Evolutionary conservation across 2,329 filamentous ascomycete genomes (phyloP), one percentile per base, ranked within the genome.

Genomic region (Exophiala phaeomuriformis): DNA sequence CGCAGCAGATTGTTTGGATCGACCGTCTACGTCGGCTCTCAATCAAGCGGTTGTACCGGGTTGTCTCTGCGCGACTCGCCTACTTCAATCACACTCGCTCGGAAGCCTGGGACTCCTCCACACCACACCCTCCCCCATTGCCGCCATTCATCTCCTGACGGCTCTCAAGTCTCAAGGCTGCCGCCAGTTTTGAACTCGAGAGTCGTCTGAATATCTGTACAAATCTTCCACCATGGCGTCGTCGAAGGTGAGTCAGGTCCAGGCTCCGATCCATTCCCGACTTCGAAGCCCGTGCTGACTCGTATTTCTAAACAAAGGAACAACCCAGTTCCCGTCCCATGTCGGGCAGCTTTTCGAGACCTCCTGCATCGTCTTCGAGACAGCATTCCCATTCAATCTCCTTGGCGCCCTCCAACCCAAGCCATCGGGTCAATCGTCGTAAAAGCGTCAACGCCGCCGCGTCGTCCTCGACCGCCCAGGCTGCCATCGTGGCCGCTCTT

Each of bases 361-460:
- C 53, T 32, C 39, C 61, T 55, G 56, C 59, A 53, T 54, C 56
- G 51, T 62, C 60, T 59, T 61, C 44, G 59, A 64, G 58, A 61
- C 64, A 68, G 52, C 88, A 90, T 74, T 88, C 88, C 47, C 86
- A 93, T 71, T 91, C 88, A 54, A 77, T 90, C 63, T 85, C 90
- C 52, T 80, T 86, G 55, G 82, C 83, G 63, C 82, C 86, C 54
- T 80, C 90, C 66, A 91, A 90, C 74, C 75, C 84, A 64, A 84
- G 82, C 69, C 87, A 95, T 71, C 87, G 93, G 64, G 83, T 97
- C 63, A 90, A 88, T 64, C 88, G 91, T 66, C 83, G 93, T 65
- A 97, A 97, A 80, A 96, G 90, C 72, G 90, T 95, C 68, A 83
- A 81, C 67, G 89, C 88, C 57, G 85, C 83, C 60, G 81, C 84